phyloP scores from a whole-genome alignment of 1,284 basidiomycete genomes.

The Mycosarcoma maydis region DNA sequence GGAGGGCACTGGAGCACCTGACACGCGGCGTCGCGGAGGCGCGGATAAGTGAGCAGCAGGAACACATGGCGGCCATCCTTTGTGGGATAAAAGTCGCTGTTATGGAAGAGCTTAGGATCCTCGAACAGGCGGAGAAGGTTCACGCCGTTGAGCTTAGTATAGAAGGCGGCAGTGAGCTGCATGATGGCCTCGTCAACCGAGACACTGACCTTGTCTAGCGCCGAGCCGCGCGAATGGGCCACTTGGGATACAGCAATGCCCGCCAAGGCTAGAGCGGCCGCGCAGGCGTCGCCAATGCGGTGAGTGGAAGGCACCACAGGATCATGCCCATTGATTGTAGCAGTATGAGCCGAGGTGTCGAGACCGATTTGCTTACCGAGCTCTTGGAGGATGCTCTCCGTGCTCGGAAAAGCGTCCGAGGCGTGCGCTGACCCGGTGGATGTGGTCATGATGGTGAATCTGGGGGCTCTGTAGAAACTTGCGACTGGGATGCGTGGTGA shows the following conservation, averaged over 20 bases:
- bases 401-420: background rate
- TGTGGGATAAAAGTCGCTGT: constrained; percentile 3
- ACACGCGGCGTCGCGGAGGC: constrained; percentile 3
- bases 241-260: constrained; percentile 2
- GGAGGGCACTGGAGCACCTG: constrained; percentile 3
- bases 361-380: constrained; percentile 3
- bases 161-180: constrained; percentile 6
- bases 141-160: constrained; percentile 5
- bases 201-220: background rate
- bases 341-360: background rate
- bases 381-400: background rate
- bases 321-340: background rate
- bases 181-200: constrained; percentile 5
- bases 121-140: constrained; percentile 3
- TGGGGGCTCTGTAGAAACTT: too few relatives aligned
- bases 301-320: constrained; percentile 3
- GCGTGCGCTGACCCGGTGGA: too few relatives aligned
- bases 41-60: constrained; percentile 1
- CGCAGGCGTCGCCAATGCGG: constrained; percentile 2
- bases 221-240: background rate
- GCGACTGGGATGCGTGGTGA: too few relatives aligned
- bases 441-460: background rate
- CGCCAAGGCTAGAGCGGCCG: background rate
- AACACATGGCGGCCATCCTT: background rate
- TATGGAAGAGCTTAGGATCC: constrained; percentile 2